Evolutionary conservation across 2,329 filamentous ascomycete genomes (phyloP), one percentile per base, ranked within the genome.

Genomic region (Mollisia scopiformis): DNA sequence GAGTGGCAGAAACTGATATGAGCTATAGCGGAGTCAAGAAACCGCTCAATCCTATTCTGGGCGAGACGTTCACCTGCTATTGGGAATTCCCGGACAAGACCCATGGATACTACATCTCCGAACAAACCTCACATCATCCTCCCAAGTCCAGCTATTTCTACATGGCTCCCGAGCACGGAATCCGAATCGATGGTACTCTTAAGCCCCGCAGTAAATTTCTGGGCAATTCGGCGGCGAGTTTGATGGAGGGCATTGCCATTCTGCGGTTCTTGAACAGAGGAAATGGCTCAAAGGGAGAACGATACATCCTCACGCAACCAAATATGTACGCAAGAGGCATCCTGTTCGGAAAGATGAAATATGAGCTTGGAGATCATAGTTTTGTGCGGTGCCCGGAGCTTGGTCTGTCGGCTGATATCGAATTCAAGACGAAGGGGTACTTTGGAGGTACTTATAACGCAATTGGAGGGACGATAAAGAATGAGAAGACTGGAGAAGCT

Each of bases 121-220:
- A 99, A 77, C 95, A 99, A 77, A 99, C 95, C 1, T 98, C 93
- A 28, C 95, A 99, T 75, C 95, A 99, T 73, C 95, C 95, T 31
- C 95, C 95, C 28, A 99, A 99, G 79, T 98, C 94, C 50, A 97
- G 93, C 77, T 99, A 99, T 80, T 99, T 99, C 76, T 99, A 97
- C 79, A 93, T 97, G 88, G 93, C 92, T 0, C 95, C 95, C 2
- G 88, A 96, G 57, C 92, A 98, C 73, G 81, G 96, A 73, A 96
- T 99, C 68, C 88, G 95, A 59, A 96, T 99, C 70, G 95, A 99
- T 72, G 95, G 95, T 21, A 96, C 92, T 3, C 81, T 99, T 68
- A 98, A 98, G 75, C 95, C 95, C 1, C 86, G 93, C 69, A 97
- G 93, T 78, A 96, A 90, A 73, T 99, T 99, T 72, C 79, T 99